Percentiles rank a stretch among this genome's conserved stretches.
These are phyloP conservation scores for Penicillium dipodomyicola DNA, from an alignment of 495 filamentous ascomycete species.

Conservation along the genomic window DNA sequence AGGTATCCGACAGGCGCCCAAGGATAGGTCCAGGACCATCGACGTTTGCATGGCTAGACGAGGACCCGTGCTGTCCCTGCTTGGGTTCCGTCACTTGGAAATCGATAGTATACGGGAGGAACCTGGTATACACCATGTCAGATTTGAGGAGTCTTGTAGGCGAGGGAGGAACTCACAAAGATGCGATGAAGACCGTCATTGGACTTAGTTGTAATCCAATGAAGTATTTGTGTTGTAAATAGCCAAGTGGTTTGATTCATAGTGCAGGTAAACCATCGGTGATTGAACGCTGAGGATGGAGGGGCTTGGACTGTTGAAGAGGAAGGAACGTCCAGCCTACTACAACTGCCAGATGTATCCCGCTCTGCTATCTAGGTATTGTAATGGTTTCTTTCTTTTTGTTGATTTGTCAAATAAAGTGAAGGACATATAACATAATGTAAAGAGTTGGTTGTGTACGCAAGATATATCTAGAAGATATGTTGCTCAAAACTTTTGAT, in stretches of 20 bases:
- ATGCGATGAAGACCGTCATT: slow-evolving; percentile 37
- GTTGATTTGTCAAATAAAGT: no score
- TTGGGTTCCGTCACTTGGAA: slow-evolving; percentile 27
- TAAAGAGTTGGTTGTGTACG: no score
- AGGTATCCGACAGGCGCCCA: slow-evolving; percentile 26
- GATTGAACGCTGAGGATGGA: background rate
- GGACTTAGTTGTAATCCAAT: background rate
- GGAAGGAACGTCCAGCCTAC: background rate
- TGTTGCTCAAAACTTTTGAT: no score
- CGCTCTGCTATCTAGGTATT: background rate
- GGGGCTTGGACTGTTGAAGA: background rate
- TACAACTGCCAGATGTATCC: background rate
- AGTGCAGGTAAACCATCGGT: background rate
- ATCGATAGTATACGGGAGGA: slow-evolving; percentile 42
- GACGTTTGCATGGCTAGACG: slow-evolving; percentile 26
- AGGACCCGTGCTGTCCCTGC: slow-evolving; percentile 23
- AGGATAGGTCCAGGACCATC: slow-evolving; percentile 40
- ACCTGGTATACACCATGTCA: slow-evolving; percentile 20
- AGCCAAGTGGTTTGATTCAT: background rate
- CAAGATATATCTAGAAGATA: no score
- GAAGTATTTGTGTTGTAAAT: background rate
- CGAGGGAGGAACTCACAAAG: slow-evolving; percentile 25
- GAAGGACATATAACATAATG: no score
- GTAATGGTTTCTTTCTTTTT: background rate
- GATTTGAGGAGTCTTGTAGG: background rate